Evolutionary conservation across 805 yeast species (phyloP), one percentile per base, ranked within the genome.

Genomic region (Sugiyamaella smithiae): DNA sequence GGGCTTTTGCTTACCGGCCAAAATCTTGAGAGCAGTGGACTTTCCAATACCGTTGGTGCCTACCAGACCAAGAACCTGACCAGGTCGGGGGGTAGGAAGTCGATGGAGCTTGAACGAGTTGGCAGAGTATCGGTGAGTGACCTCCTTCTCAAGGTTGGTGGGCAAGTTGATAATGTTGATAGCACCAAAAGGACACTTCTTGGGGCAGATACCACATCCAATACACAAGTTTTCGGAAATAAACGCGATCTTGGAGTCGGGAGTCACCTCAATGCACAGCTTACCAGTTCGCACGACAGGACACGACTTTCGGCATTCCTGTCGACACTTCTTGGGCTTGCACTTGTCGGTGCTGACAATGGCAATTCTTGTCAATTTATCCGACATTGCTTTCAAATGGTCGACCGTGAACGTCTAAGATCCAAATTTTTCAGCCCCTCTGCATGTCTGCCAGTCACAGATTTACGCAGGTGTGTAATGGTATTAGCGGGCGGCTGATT

Each of bases 21-120:
- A 78, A 64, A 93, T 90, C 73, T 93, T 93, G 66, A 93, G 78
- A 6, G 99, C 99, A 16, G 99, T 93, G 9, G 96, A 86, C 68
- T 93, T 93, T 63, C 99, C 99, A 65, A 93, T 93, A 89, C 99
- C 99, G 75, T 93, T 93, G 53, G 97, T 88, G 63, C 99, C 99
- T 45, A 93, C 99, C 58, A 93, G 79, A 59, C 99, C 99, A 57
- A 93, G 76, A 25, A 93, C 99, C 73, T 93, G 99, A 53, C 98
- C 98, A 1, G 99, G 98, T 72, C 99, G 86, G 55, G 99, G 99
- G 49, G 96, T 90, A 22, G 99, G 99, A 63, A 93, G 77, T 70
- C 99, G 81, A 69, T 93, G 99, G 64, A 93, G 78, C 70, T 93
- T 93, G 82, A 93, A 93, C 48, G 97, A 88, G 70, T 93, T 93